Percentiles rank a stretch among this genome's conserved stretches.
phyloP scores from a whole-genome alignment of 2,329 filamentous ascomycete genomes.

The Diaporthe ampelina region DNA sequence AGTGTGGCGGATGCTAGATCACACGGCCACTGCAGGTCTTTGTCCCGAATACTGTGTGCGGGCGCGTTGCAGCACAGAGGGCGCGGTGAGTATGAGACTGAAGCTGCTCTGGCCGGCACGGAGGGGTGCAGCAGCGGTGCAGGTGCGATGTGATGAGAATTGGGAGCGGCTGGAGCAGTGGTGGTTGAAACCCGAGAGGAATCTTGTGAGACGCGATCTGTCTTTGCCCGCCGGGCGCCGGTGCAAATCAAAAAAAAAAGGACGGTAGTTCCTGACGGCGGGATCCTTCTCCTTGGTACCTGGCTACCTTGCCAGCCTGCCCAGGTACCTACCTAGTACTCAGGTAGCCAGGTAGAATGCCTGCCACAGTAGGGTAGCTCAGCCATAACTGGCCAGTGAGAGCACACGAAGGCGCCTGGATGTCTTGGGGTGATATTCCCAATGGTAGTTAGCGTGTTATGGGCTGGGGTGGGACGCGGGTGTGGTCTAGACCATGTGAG shows the following conservation, averaged over 20 bases:
- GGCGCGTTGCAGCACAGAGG: neutral
- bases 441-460: constrained; percentile 28
- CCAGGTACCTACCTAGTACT: no score
- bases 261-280: neutral
- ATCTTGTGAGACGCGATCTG: constrained; percentile 28
- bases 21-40: neutral
- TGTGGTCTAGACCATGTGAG: constrained; percentile 31
- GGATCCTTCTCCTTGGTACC: neutral
- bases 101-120: neutral
- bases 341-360: no score
- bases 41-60: neutral
- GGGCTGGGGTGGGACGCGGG: constrained; percentile 24
- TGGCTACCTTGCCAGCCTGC: no score
- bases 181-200: constrained; percentile 18
- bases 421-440: constrained; percentile 31
- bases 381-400: neutral
- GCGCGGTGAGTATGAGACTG: constrained; percentile 24
- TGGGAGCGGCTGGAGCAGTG: neutral
- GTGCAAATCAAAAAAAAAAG: neutral
- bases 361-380: no score
- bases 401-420: constrained; percentile 5
- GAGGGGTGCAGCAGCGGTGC: neutral
- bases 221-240: constrained; percentile 9
- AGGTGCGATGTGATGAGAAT: neutral
- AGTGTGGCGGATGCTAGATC: neutral